Base-by-base conservation (phyloP, 176 grass and related monocot genomes). In the Poa annua region DNA sequence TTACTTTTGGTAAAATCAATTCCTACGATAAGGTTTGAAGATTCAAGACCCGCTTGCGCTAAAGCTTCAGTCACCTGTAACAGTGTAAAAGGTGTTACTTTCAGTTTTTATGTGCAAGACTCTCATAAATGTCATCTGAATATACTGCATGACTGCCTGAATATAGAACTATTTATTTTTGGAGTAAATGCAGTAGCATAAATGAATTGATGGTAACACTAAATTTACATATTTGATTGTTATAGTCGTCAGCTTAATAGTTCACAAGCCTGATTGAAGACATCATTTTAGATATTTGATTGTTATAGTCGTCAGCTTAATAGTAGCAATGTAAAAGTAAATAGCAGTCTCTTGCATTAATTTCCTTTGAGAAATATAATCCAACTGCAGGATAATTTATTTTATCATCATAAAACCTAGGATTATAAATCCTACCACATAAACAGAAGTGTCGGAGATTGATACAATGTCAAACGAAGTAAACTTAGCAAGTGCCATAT, bases 1-100 rank as follows among this genome's bases (percentile, higher is more conserved):
- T 97, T 97, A 87, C 94, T 97, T 77, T 97, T 97, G 49, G 94
- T 97, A 74, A 97, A 97, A 86, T 97, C 94, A 76, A 93, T 93
- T 33, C 94, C 94, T 79, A 97, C 94, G 70, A 97, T 97, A 66
- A 97, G 88, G 82, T 97, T 97, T 61, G 94, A 97, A 76, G 94
- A 97, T 91, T 97, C 94, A 83, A 97, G 94, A 25, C 94, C 94
- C 34, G 94, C 94, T 35, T 97, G 86, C 47, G 91, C 78, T 76
- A 97, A 82, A 84, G 94, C 94, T 45, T 97, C 94, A 78, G 94
- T 97, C 14, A 97, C 94, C 94, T 97, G 83, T 73, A 80, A 66
- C 21, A 51, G 75, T 71, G 69, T 6, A 90, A 61, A 71, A 53
- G 13, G 13, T 60, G 2, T 55, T 55, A 70, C 34, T 78, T 77